Evolutionary conservation across 257 asterid genomes (phyloP).

Genomic region (Solanum rostratum): DNA sequence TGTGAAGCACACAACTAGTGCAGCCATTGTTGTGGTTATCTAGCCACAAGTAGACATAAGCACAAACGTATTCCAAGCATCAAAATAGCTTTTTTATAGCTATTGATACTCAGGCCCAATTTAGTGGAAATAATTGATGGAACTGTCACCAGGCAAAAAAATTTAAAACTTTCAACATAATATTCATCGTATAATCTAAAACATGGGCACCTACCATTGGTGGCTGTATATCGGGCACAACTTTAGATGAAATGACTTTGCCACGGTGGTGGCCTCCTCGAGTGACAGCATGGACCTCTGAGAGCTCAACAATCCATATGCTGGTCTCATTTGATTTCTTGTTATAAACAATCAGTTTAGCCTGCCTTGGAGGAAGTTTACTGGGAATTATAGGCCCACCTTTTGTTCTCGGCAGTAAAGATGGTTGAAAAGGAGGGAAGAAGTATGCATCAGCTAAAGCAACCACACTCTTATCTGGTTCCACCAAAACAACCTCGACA

Average conservation of each 20-base stretch:
- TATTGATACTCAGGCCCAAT: neutral
- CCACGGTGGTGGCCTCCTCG: conserved; percentile 28
- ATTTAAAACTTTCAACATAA: neutral
- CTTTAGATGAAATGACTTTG: conserved; percentile 17
- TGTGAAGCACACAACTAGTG: neutral
- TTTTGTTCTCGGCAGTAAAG: conserved; percentile 19
- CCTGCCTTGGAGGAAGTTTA: conserved; percentile 20
- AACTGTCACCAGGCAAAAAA: neutral
- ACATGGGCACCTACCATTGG: conserved; percentile 11
- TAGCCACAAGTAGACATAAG: neutral
- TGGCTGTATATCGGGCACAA: conserved; percentile 20
- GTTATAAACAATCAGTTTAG: conserved; percentile 16
- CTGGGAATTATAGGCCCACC: conserved; percentile 19
- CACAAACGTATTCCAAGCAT: neutral
- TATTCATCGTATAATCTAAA: neutral
- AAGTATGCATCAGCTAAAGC: conserved; percentile 24
- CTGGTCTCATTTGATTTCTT: conserved; percentile 24
- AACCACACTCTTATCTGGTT: conserved; percentile 19
- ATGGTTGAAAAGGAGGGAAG: conserved; percentile 23
- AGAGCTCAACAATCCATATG: conserved; percentile 20
- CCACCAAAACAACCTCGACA: conserved; percentile 18
- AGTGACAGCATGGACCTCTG: conserved; percentile 22
- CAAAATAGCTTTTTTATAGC: neutral
- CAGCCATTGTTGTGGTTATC: neutral
- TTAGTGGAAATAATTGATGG: neutral